These are phyloP conservation scores for Ophiocordyceps camponoti-floridani DNA, from an alignment of 2,329 filamentous ascomycete genomes.

Conservation along the genomic window DNA sequence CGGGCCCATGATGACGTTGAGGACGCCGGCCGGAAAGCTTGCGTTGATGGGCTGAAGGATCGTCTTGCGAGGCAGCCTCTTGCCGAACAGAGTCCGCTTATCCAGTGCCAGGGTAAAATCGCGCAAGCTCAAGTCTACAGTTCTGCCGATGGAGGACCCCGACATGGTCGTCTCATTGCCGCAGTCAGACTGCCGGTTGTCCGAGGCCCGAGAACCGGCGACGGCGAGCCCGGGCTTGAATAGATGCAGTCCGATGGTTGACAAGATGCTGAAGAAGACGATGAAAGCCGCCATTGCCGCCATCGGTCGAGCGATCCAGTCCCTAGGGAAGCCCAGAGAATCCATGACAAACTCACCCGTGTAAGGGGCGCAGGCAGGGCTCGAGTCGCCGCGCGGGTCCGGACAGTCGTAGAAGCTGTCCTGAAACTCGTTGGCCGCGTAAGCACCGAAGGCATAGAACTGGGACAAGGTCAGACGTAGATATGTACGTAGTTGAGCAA, in stretches of 20 bases:
- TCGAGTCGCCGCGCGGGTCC: slow-evolving; percentile 35
- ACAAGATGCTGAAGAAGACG: slow-evolving; percentile 41
- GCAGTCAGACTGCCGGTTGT: slow-evolving; percentile 40
- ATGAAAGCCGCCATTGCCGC: slow-evolving; percentile 40
- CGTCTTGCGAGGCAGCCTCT: slow-evolving; percentile 30
- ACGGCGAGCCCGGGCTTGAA: slow-evolving; percentile 52
- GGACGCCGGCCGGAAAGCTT: slow-evolving; percentile 33
- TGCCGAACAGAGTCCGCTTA: slow-evolving; percentile 36
- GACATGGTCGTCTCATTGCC: slow-evolving; percentile 52
- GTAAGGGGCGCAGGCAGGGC: slow-evolving; percentile 50
- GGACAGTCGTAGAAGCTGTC: slow-evolving; percentile 60
- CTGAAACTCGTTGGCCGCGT: slow-evolving; percentile 56
- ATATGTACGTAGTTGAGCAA: no score
- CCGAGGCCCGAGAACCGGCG: slow-evolving; percentile 38
- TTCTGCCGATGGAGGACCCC: slow-evolving; percentile 28
- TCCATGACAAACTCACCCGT: slow-evolving; percentile 52
- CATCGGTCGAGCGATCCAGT: slow-evolving; percentile 53
- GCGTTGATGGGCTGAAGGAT: slow-evolving; percentile 52
- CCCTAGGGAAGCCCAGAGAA: slow-evolving; percentile 45
- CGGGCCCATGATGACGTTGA: no score
- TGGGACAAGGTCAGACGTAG: slow-evolving; percentile 20
- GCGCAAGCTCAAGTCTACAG: slow-evolving; percentile 46
- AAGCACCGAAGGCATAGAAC: slow-evolving; percentile 55
- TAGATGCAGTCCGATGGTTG: slow-evolving; percentile 34
- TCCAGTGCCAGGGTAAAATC: slow-evolving; percentile 46